Evolutionary conservation across 176 grass and related monocot species (phyloP), one percentile per base, ranked within the genome.

Genomic region (Musa troglodytarum): DNA sequence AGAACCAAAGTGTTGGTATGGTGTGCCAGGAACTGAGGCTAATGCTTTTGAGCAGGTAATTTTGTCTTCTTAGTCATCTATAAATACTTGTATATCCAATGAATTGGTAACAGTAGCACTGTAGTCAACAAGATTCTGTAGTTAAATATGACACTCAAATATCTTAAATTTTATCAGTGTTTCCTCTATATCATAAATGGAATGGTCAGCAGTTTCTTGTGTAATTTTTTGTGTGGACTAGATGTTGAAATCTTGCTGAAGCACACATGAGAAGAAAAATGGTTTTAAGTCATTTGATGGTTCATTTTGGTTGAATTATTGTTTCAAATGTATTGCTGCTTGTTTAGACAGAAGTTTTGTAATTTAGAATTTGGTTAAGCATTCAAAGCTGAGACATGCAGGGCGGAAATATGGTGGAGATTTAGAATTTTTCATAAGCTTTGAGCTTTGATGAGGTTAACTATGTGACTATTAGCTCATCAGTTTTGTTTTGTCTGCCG

Each of bases 1-100:
- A 5, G 89, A 90, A 67, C 87, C 89, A 50, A 92, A 96, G 81
- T 96, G 87, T 82, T 96, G 93, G 93, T 96, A 96, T 79, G 93
- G 93, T 52, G 89, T 96, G 15, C 93, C 93, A 88, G 93, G 89
- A 82, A 81, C 78, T 57, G 85, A 87, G 85, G 89, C 89, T 24
- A 83, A 71, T 90, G 85, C 87, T 82, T 96, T 96, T 92, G 93
- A 96, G 81, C 76, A 83, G 89, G 93, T 96, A 92, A n/a, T 71
- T 63, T 77, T 82, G 14, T 51, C 23, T 65, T 56, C 51, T 74
- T 54, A 15, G 20, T 19, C 71, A 23, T 53, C n/a, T 73, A 11
- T 19, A 70, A 14, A 11, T 53, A 54, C 11, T 5, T 74, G 71
- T 12, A 51, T 17, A 20, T 49, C 34, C 34, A 43, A 43, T 43